Base-by-base conservation (phyloP, 2,329 filamentous ascomycete genomes). In the Zasmidium cellare region DNA sequence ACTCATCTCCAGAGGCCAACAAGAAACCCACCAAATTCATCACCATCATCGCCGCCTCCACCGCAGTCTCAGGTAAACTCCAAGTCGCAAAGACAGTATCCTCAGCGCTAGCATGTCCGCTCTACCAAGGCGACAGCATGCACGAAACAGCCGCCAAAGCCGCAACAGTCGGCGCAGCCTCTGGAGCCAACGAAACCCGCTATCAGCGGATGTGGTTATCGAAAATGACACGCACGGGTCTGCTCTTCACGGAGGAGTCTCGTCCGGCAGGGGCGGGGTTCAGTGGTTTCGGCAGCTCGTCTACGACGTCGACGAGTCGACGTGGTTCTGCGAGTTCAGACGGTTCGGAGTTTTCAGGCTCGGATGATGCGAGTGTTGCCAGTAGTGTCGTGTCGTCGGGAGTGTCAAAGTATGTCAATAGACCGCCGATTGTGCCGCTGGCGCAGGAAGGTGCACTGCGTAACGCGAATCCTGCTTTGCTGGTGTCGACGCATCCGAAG, bases 131-230 rank as follows among this genome's bases (percentile, higher is more conserved):
- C 14, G 57, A 56, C 25, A 56, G 57, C 45, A 23, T 59, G 48
- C 57, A 59, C 22, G 53, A 59, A n/a, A 47, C 57, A 11, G 57
- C 57, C 16, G 57, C 57, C 5, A 59, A 59, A 38, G 57, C 57
- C 20, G 57, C 57, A 22, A 51, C 16, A 16, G 48, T 53, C 19
- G 47, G 47, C 41, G 38, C 38, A 19, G 53, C 35, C 14, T 11
- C 14, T 3, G 31, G 53, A 19, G 53, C 28, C n/a, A 53, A 59
- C 46, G 47, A 48, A 23, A 25, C 12, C 9, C 57, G 57, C n/a
- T 59, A 59, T 14, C 53, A 53, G 44, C 57, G 57, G 18, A 59
- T 59, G 57, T 59, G 53, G 53, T 28, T 59, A 16, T 56, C 57
- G 9, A 56, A 59, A 22, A 59, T 59, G 57, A 59, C 57, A 14